Evolutionary conservation across 129 eudicot genomes (phyloP), one percentile per base, ranked within the genome.

Genomic region (Rutidosis leptorrhynchoides): DNA sequence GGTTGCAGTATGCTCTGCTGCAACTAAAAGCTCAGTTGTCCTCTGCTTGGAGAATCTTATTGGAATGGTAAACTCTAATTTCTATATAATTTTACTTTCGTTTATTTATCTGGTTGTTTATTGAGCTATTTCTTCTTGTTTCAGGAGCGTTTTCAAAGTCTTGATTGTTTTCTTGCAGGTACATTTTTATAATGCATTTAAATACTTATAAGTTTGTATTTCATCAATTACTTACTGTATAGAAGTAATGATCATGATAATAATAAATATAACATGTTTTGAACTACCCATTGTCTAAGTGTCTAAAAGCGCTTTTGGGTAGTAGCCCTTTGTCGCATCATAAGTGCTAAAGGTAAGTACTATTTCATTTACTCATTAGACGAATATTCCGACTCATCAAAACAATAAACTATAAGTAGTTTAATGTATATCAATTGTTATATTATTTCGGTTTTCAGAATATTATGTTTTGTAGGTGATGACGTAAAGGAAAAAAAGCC

Each of bases 101-200:
- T n/a, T n/a, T n/a, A n/a, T n/a, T n/a, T n/a, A n/a, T n/a, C n/a
- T n/a, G n/a, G n/a, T n/a, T n/a, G n/a, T n/a, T n/a, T n/a, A n/a
- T n/a, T n/a, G n/a, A n/a, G n/a, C 11, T 25, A 33, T 52, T 20
- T 70, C 46, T 29, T 60, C 55, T 72, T 80, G 62, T 60, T 83
- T 66, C 79, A 94, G 99, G 99, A 89, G 49, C 92, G 97, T 17
- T 94, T 94, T 74, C 86, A 81, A 43, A 64, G 93, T 62, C 97
- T 94, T 33, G 99, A 94, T 79, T 94, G 99, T 93, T 94, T 94
- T 81, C 99, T 94, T 72, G 97, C 99, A 82, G 99, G 99, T 94
- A 77, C 7, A 15, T 43, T 66, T 52, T 65, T 52, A 24, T 35
- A 1, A 17, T 63, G 17, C 16, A 29, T n/a, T 73, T n/a, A 22